Conservation (phyloP, 2,329 filamentous ascomycete species). For the Arthrobotrys entomopaga region DNA sequence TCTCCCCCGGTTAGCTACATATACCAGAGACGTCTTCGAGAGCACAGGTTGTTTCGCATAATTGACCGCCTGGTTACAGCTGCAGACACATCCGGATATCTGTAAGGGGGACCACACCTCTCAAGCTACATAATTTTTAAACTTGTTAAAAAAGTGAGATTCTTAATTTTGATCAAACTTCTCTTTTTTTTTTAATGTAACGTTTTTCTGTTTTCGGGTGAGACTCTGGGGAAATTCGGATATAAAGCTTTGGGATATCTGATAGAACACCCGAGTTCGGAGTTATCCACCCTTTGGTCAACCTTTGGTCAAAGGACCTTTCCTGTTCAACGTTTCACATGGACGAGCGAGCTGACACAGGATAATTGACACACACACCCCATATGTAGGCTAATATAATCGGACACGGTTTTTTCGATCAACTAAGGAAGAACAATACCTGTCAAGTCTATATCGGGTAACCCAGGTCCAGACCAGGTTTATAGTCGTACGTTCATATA, state of each 20-base stretch:
- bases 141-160: neutral
- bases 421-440: no score
- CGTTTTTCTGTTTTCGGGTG: slow-evolving; percentile 2
- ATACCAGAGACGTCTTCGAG: neutral
- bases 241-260: slow-evolving; percentile 26
- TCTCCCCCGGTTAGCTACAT: slow-evolving; percentile 15
- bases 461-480: neutral
- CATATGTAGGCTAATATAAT: slow-evolving; percentile 11
- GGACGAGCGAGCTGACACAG: neutral
- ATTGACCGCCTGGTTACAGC: neutral
- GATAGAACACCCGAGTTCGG: slow-evolving; percentile 16
- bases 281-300: neutral
- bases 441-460: no score
- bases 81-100: neutral
- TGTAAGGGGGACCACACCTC: slow-evolving; percentile 3
- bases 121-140: neutral
- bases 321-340: slow-evolving; percentile 43
- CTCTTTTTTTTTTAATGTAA: neutral
- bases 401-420: slow-evolving; percentile 13
- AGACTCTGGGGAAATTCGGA: slow-evolving; percentile 26
- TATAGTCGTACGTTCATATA: neutral
- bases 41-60: slow-evolving; percentile 5
- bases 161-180: neutral
- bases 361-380: slow-evolving; percentile 9
- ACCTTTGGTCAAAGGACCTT: slow-evolving; percentile 18